phyloP scores from a whole-genome alignment of 2,329 filamentous ascomycete species.

The Tolypocladium inflatum region DNA sequence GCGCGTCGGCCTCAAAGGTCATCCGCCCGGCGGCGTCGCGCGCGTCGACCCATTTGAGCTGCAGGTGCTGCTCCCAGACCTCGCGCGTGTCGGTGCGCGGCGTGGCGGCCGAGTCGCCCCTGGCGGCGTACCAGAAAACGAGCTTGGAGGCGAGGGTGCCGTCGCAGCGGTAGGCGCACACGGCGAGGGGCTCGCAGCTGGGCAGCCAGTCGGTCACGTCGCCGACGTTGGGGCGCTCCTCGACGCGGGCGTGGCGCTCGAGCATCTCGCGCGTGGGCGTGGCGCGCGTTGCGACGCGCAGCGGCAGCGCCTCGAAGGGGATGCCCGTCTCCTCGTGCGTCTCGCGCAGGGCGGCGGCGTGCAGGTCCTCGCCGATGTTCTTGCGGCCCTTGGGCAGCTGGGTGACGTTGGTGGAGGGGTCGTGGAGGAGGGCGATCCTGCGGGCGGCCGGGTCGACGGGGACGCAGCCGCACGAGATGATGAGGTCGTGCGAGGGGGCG shows the following conservation, averaged over 20 bases:
- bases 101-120: conserved; percentile 14
- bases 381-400: conserved; percentile 40
- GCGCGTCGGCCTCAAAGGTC: conserved; percentile 12
- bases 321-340: conserved; percentile 39
- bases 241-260: conserved; percentile 5
- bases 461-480: conserved; percentile 37
- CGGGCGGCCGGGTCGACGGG: conserved; percentile 26
- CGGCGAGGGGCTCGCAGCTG: conserved; percentile 26
- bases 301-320: conserved; percentile 23
- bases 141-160: conserved; percentile 25
- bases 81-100: conserved; percentile 18
- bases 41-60: conserved; percentile 14
- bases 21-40: conserved; percentile 11
- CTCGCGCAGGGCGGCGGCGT: conserved; percentile 33
- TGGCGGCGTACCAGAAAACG: conserved; percentile 30
- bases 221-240: background rate
- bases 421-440: conserved; percentile 32
- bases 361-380: conserved; percentile 33
- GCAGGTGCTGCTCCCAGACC: conserved; percentile 15
- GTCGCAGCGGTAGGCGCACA: conserved; percentile 25
- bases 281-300: conserved; percentile 31
- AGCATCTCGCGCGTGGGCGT: background rate
- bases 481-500: conserved; percentile 29
- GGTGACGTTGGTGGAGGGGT: conserved; percentile 30
- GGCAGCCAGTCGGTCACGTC: conserved; percentile 17